Conservation (phyloP, 768 basidiomycete species). For the Tricholoma saponaceum region DNA sequence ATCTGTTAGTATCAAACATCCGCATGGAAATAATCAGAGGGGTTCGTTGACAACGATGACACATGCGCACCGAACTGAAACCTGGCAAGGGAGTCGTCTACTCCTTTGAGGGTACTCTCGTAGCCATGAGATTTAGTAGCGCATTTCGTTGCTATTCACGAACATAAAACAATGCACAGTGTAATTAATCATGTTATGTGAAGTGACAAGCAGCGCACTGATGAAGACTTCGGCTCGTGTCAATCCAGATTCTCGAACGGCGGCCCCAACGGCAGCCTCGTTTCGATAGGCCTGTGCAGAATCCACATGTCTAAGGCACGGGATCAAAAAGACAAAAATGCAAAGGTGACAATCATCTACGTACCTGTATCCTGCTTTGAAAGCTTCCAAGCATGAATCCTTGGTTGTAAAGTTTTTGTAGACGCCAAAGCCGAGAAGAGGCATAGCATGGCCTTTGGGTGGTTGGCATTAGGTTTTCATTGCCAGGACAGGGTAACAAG, state of each 20-base stretch:
- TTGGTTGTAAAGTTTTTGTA: constrained; percentile 60
- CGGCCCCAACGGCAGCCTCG: constrained; percentile 58
- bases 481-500: background rate
- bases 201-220: constrained; percentile 34
- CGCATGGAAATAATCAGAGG: background rate
- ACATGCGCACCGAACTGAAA: constrained; percentile 54
- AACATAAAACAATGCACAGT: constrained; percentile 3
- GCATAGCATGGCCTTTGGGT: constrained; percentile 49
- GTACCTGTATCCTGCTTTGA: constrained; percentile 64
- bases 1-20: constrained; percentile 16
- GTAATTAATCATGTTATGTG: background rate
- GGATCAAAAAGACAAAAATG: background rate
- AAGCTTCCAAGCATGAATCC: constrained; percentile 54
- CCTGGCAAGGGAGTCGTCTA: constrained; percentile 56
- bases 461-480: background rate
- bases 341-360: background rate
- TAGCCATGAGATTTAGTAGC: constrained; percentile 57
- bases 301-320: constrained; percentile 58
- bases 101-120: constrained; percentile 50
- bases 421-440: constrained; percentile 67
- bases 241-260: constrained; percentile 53
- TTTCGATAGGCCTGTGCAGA: constrained; percentile 69
- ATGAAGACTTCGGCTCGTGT: constrained; percentile 63
- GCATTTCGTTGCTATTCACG: constrained; percentile 59
- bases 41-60: background rate